These are phyloP conservation scores for Xylariaceae sp. DNA, from an alignment of 2,329 filamentous ascomycete genomes.

Conservation along the genomic window DNA sequence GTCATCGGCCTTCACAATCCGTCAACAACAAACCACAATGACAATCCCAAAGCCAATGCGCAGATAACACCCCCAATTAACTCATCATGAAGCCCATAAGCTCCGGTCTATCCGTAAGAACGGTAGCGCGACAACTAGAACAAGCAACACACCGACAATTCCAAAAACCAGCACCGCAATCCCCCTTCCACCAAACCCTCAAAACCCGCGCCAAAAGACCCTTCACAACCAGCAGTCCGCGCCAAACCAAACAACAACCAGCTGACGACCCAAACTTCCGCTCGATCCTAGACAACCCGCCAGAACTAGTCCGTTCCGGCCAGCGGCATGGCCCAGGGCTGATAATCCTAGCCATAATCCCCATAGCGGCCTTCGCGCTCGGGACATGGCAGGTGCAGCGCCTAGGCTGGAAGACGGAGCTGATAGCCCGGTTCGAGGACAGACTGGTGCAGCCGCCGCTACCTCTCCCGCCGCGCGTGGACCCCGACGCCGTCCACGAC, in stretches of 20 bases:
- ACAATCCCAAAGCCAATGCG: not conserved
- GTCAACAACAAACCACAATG: slow-evolving; percentile 3
- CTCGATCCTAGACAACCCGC: slow-evolving; percentile 82
- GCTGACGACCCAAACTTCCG: slow-evolving; percentile 75
- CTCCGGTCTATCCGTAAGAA: slow-evolving; percentile 22
- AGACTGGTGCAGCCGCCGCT: slow-evolving; percentile 80
- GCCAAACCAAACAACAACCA: slow-evolving; percentile 39
- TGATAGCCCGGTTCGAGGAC: slow-evolving; percentile 90
- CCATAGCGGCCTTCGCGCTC: slow-evolving; percentile 81
- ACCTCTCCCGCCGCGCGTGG: slow-evolving; percentile 77
- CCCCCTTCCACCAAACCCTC: slow-evolving; percentile 9
- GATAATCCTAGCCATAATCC: slow-evolving; percentile 80
- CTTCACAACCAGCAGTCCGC: slow-evolving; percentile 29
- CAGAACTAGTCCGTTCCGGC: slow-evolving; percentile 71
- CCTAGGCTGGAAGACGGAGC: slow-evolving; percentile 86
- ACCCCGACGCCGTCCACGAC: slow-evolving; percentile 74
- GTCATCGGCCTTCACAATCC: not conserved
- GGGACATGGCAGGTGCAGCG: slow-evolving; percentile 96
- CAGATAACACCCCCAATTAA: not conserved
- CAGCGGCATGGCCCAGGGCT: slow-evolving; percentile 73
- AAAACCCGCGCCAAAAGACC: slow-evolving; percentile 9
- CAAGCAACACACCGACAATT: slow-evolving; percentile 26
- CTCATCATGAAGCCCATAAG: slow-evolving; percentile 26
- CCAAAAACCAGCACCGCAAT: slow-evolving; percentile 10
- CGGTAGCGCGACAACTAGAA: slow-evolving; percentile 27